phyloP scores from a whole-genome alignment of 2,329 filamentous ascomycete genomes.

The Trichoderma atroviride region DNA sequence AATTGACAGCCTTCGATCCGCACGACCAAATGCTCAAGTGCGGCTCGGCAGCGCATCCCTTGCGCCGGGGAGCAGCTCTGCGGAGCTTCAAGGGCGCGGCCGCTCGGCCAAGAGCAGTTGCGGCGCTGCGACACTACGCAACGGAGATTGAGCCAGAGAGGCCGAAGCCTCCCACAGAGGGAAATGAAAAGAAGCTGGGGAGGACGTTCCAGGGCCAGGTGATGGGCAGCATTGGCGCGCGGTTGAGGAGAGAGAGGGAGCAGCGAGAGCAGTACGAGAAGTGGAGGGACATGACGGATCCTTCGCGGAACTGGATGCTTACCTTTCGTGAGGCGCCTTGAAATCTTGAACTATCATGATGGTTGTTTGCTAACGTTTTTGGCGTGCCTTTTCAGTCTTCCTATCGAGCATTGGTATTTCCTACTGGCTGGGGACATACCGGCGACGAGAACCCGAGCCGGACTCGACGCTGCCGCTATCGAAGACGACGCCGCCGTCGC shows the following conservation, averaged over 20 bases:
- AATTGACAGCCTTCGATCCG: neutral
- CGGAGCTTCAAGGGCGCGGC: conserved; percentile 32
- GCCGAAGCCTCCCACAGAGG: conserved; percentile 36
- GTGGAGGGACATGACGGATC: conserved; percentile 46
- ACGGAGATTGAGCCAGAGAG: conserved; percentile 44
- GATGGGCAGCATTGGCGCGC: conserved; percentile 59
- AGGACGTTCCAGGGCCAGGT: conserved; percentile 61
- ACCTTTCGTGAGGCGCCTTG: conserved; percentile 54
- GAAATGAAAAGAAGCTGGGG: conserved; percentile 44
- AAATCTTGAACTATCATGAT: neutral
- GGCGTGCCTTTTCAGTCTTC: conserved; percentile 47
- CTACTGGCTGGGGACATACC: conserved; percentile 63
- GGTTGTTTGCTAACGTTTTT: neutral
- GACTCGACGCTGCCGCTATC: conserved; percentile 63
- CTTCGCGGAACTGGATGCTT: conserved; percentile 52
- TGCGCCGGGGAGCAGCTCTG: conserved; percentile 36
- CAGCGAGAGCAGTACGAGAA: conserved; percentile 55
- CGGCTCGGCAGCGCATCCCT: conserved; percentile 37
- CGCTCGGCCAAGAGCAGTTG: conserved; percentile 31
- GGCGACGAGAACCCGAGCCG: conserved; percentile 53
- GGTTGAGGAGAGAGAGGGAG: conserved; percentile 57
- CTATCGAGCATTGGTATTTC: conserved; percentile 54
- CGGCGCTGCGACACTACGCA: conserved; percentile 37
- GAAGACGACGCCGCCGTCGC: conserved; percentile 53
- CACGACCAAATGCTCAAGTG: conserved; percentile 17